Conservation (phyloP, 768 basidiomycete genomes). For the Scleroderma bovista region DNA sequence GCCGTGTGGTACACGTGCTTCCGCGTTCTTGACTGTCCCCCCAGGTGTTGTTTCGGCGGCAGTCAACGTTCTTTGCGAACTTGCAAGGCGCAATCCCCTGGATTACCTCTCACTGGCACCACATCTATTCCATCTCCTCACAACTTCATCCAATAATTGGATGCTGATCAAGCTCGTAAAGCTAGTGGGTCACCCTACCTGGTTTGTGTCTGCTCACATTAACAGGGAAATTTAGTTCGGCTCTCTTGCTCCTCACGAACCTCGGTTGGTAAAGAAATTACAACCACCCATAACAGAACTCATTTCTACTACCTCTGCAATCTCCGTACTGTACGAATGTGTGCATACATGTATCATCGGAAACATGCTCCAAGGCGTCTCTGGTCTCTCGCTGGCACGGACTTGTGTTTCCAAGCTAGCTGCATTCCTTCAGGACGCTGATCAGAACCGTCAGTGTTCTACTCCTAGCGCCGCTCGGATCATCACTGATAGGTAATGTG, state of each 20-base stretch:
- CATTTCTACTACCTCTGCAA: slow-evolving; percentile 92
- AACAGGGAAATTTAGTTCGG: slow-evolving; percentile 63
- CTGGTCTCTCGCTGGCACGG: slow-evolving; percentile 74
- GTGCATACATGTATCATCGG: slow-evolving; percentile 98
- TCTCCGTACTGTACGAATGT: slow-evolving; percentile 95
- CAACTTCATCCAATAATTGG: slow-evolving; percentile 97
- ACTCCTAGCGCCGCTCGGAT: slow-evolving; percentile 5
- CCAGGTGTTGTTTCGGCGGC: slow-evolving; percentile 90
- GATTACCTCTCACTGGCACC: slow-evolving; percentile 88
- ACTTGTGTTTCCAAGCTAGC: slow-evolving; percentile 93
- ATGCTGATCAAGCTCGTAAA: slow-evolving; percentile 99
- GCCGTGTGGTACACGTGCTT: neutral
- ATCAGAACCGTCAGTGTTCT: slow-evolving; percentile 82
- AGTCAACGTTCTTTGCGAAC: slow-evolving; percentile 91
- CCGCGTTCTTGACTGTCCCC: neutral
- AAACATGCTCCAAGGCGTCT: slow-evolving; percentile 81
- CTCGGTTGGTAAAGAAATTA: slow-evolving; percentile 89
- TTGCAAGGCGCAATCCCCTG: slow-evolving; percentile 71
- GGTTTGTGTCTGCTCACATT: neutral
- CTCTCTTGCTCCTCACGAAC: slow-evolving; percentile 84
- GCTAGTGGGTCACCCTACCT: slow-evolving; percentile 49
- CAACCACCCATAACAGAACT: slow-evolving; percentile 92
- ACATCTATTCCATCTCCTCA: slow-evolving; percentile 87
- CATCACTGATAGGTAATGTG: slow-evolving; percentile 14
- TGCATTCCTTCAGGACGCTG: slow-evolving; percentile 83